Evolutionary conservation across 352 stramenopile species (phyloP).

Genomic region (Thalassiosira livingstoniorum): DNA sequence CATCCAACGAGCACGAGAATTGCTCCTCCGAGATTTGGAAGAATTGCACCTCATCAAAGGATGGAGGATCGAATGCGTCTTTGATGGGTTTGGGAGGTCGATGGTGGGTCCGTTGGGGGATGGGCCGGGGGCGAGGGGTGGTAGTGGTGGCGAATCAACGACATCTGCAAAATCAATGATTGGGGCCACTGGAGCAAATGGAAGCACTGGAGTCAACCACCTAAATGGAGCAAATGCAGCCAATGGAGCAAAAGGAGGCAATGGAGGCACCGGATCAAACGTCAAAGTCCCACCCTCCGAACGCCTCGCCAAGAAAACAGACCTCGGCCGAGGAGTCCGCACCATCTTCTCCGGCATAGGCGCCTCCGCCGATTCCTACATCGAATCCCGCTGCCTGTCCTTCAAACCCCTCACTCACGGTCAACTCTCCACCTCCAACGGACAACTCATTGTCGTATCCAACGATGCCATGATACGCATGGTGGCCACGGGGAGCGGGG

Average conservation of each 20-base stretch:
- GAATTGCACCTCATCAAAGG: constrained; percentile 72
- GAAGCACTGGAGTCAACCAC: too few species aligned
- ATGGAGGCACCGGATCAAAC: not conserved
- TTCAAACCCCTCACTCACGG: constrained; percentile 77
- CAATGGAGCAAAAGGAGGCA: too few species aligned
- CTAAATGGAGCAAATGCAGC: too few species aligned
- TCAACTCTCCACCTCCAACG: constrained; percentile 67
- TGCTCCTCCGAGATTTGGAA: constrained; percentile 80
- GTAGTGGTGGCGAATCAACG: too few species aligned
- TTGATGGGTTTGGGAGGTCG: constrained; percentile 77
- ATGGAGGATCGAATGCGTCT: constrained; percentile 84
- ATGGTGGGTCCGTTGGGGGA: constrained; percentile 61
- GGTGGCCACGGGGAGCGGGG: constrained; percentile 69
- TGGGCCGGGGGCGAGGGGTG: constrained; percentile 26
- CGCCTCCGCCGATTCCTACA: constrained; percentile 77
- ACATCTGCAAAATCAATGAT: too few species aligned
- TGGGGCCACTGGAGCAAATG: too few species aligned
- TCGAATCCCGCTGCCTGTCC: constrained; percentile 72
- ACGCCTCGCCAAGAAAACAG: constrained; percentile 37
- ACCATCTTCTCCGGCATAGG: constrained; percentile 73
- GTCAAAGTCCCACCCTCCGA: constrained; percentile 44
- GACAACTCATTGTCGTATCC: constrained; percentile 73
- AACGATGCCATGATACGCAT: constrained; percentile 82
- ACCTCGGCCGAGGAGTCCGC: constrained; percentile 70
- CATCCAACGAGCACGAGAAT: constrained; percentile 59